These are phyloP conservation scores for Aspergillus eucalypticola DNA, from an alignment of 2,329 filamentous ascomycete species.

Conservation along the genomic window DNA sequence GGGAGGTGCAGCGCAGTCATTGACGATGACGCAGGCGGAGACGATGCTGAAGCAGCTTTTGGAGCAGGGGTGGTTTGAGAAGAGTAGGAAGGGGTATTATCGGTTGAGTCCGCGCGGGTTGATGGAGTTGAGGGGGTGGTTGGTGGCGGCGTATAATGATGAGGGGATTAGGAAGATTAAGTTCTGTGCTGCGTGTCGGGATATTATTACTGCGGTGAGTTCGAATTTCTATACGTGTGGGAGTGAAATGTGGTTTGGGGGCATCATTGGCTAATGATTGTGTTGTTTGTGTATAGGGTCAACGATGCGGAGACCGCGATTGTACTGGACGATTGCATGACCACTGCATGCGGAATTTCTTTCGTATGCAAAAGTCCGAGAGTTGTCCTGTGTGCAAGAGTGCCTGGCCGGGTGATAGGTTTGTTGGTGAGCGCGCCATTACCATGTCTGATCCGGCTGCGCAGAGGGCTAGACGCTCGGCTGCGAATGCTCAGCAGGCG, in stretches of 20 bases:
- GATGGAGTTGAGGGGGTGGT: constrained; percentile 81
- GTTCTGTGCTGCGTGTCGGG: constrained; percentile 82
- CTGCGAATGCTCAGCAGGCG: neutral
- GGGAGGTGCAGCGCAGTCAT: constrained; percentile 46
- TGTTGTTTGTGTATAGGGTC: constrained; percentile 52
- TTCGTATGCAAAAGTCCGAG: constrained; percentile 62
- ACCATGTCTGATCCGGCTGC: neutral
- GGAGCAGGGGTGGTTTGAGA: constrained; percentile 81
- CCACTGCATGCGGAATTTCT: constrained; percentile 72
- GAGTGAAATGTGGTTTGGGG: neutral
- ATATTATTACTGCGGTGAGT: constrained; percentile 74
- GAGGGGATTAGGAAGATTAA: constrained; percentile 74
- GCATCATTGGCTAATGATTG: constrained; percentile 2
- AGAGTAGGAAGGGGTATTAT: constrained; percentile 71
- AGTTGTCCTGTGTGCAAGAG: constrained; percentile 63
- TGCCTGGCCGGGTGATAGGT: constrained; percentile 53
- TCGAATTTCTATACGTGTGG: too few relatives aligned
- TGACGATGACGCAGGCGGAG: constrained; percentile 79
- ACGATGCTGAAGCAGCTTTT: constrained; percentile 68
- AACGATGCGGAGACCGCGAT: constrained; percentile 69
- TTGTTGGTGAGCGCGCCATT: constrained; percentile 43
- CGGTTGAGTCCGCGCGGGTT: constrained; percentile 73
- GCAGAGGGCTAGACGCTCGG: neutral
- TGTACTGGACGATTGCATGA: constrained; percentile 75
- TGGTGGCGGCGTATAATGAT: constrained; percentile 89